phyloP scores from a whole-genome alignment of 2,329 filamentous ascomycete species.

The Cercospora sojina region DNA sequence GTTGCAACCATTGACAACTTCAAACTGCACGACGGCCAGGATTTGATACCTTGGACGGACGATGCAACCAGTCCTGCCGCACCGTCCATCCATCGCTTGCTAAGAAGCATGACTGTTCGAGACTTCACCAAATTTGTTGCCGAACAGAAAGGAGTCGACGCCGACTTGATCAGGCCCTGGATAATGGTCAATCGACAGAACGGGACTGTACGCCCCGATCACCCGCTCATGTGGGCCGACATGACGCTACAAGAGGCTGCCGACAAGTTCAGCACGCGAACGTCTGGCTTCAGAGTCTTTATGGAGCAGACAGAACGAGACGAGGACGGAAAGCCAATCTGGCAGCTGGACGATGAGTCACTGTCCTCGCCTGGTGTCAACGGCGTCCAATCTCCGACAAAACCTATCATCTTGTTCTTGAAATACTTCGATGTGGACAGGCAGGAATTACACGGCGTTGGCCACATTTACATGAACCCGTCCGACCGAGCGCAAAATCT shows the following conservation, averaged over 20 bases:
- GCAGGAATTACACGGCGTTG: conserved; percentile 73
- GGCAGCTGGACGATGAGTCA: conserved; percentile 61
- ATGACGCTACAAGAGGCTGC: conserved; percentile 67
- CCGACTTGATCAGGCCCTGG: conserved; percentile 78
- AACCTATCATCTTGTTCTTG: conserved; percentile 78
- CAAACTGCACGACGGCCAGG: conserved; percentile 75
- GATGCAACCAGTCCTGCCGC: conserved; percentile 64
- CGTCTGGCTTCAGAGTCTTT: conserved; percentile 73
- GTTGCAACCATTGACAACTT: conserved; percentile 83
- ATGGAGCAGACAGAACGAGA: conserved; percentile 73
- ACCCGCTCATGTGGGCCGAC: conserved; percentile 73
- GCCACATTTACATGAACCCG: conserved; percentile 83
- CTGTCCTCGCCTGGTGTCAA: conserved; percentile 48
- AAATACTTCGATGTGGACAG: conserved; percentile 83
- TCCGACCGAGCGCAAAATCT: conserved; percentile 87
- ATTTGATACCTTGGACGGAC: conserved; percentile 64
- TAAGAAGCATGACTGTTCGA: conserved; percentile 71
- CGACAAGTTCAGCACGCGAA: conserved; percentile 67
- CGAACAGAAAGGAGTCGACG: conserved; percentile 65
- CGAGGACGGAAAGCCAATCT: conserved; percentile 68
- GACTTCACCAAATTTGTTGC: conserved; percentile 73
- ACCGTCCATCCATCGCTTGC: conserved; percentile 69
- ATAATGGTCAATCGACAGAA: conserved; percentile 98
- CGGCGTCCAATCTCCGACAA: conserved; percentile 42
- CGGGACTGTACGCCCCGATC: conserved; percentile 89